Evolutionary conservation across 2,329 filamentous ascomycete species (phyloP).

Genomic region (Fusarium papillatum): DNA sequence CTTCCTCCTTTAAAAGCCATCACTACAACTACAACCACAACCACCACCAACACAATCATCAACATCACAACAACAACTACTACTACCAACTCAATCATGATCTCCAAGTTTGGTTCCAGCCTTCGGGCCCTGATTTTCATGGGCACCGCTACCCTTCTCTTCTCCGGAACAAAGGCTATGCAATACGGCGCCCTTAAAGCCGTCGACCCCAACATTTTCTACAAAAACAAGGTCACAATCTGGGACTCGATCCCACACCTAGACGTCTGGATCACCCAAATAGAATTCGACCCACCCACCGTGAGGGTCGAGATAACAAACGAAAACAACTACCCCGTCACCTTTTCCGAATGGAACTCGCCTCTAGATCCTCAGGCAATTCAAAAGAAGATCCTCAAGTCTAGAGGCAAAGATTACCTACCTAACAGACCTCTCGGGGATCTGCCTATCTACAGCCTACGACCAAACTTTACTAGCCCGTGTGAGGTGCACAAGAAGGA

Average conservation of each 20-base stretch:
- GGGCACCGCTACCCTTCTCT: neutral
- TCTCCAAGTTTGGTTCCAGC: neutral
- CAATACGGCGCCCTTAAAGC: neutral
- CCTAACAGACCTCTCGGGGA: neutral
- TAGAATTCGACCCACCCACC: neutral
- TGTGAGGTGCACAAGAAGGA: neutral
- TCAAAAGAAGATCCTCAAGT: neutral
- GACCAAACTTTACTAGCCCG: neutral
- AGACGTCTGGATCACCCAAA: neutral
- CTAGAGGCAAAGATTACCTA: neutral
- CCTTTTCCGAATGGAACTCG: neutral
- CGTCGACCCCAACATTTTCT: neutral
- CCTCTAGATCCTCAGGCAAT: neutral
- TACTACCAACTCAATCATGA: neutral
- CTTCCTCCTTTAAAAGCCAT: neutral
- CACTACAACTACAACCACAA: neutral
- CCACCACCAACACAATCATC: neutral
- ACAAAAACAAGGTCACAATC: neutral
- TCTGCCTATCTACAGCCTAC: neutral
- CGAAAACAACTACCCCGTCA: neutral
- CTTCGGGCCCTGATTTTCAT: neutral
- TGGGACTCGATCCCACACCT: neutral
- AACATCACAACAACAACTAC: neutral
- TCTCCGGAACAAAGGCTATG: neutral
- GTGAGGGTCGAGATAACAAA: neutral